Evolutionary conservation across 1,284 basidiomycete genomes (phyloP), one percentile per base, ranked within the genome.

Genomic region (Prillingera fragicola): DNA sequence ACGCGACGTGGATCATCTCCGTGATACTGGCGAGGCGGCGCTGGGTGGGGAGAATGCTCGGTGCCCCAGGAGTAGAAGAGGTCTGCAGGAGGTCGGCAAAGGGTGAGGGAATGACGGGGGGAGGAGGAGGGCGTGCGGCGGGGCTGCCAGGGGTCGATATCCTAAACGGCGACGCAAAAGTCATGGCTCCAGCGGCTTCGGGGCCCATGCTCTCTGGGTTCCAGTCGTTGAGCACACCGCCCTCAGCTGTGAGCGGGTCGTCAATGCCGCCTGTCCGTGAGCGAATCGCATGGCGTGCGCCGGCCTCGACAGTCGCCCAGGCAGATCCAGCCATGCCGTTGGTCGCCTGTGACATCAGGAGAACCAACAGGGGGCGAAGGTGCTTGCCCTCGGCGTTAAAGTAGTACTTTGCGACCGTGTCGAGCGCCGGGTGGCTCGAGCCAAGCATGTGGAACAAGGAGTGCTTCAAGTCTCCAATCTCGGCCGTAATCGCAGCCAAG

Each of bases 1-100:
- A 94, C 23, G 95, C 94, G 53, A 96, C 89, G 67, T 98, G 92
- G 51, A 99, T 90, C 90, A 98, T 96, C 70, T 99, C 95, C 38
- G 90, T 85, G 45, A 99, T 95, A 64, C 94, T 89, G 2, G 94
- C 94, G 19, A 99, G 80, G 23, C 94, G 82, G 19, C 85, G 74
- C 70, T 98, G 94, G 0, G 89, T 87, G 7, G 94, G 89, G 8
- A 97, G 79, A 40, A 79, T 69, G 15, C 59, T 44, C 2, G 63
- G 57, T 26, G 52, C 18, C 17, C 39, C 45, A 24, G 40, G 36
- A 7, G 4, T 22, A n/a, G n/a, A n/a, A 26, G 49, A 34, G 7
- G 41, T 49, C 18, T 29, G 45, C 14, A 41, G 55, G 17, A 26
- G 35, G 21, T 39, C 39, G 21, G 49, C 52, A 41, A 40, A 45